Evolutionary conservation across 2,329 filamentous ascomycete genomes (phyloP).

Genomic region (Penicillium sp.): DNA sequence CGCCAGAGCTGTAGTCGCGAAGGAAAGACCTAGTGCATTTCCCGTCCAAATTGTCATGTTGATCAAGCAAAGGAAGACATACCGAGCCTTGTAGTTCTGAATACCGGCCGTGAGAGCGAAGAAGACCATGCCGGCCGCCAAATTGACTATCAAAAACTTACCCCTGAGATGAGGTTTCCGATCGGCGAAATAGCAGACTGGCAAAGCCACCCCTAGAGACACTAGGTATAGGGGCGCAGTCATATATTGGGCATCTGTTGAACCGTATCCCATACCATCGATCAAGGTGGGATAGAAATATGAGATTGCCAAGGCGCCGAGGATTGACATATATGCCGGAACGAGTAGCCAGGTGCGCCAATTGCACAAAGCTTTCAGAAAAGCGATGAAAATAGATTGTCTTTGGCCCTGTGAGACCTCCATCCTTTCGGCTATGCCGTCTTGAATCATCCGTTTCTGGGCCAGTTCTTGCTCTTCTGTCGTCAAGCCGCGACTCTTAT

Average conservation of each 20-base stretch:
- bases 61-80: slow-evolving; percentile 10
- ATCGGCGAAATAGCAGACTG: slow-evolving; percentile 4
- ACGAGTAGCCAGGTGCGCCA: slow-evolving; percentile 11
- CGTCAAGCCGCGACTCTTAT: slow-evolving; percentile 1
- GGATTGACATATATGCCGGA: slow-evolving; percentile 5
- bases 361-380: background rate
- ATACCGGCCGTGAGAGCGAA: slow-evolving; percentile 10
- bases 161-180: background rate
- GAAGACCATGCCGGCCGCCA: slow-evolving; percentile 8
- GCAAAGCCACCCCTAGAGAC: background rate
- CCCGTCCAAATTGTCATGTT: slow-evolving; percentile 8
- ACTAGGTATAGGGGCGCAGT: slow-evolving; percentile 8
- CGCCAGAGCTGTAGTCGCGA: slow-evolving; percentile 7
- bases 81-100: slow-evolving; percentile 3
- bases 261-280: slow-evolving; percentile 1
- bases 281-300: slow-evolving; percentile 9
- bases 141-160: background rate
- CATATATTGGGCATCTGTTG: slow-evolving; percentile 10
- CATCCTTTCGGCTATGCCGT: slow-evolving; percentile 1
- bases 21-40: slow-evolving; percentile 7
- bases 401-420: background rate
- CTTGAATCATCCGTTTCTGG: slow-evolving; percentile 6
- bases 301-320: slow-evolving; percentile 6
- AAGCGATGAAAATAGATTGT: background rate
- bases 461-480: slow-evolving; percentile 1